phyloP scores from a whole-genome alignment of 495 filamentous ascomycete genomes.

The Lentithecium fluviatile region DNA sequence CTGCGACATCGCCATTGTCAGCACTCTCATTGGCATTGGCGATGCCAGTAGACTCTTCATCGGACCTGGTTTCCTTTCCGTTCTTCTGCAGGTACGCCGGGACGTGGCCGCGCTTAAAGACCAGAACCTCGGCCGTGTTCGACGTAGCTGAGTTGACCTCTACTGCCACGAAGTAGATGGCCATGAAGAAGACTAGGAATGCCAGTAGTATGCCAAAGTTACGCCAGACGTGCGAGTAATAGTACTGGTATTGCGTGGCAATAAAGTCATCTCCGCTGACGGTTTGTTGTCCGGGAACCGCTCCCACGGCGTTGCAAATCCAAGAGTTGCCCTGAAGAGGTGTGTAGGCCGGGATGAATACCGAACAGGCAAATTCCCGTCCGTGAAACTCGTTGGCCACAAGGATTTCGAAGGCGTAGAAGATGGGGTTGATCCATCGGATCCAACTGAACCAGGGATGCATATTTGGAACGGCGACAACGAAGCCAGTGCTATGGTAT shows the following conservation, averaged over 20 bases:
- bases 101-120: slow-evolving; percentile 74
- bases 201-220: slow-evolving; percentile 77
- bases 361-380: slow-evolving; percentile 19
- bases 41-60: slow-evolving; percentile 42
- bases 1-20: slow-evolving; percentile 41
- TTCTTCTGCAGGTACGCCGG: slow-evolving; percentile 52
- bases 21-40: slow-evolving; percentile 44
- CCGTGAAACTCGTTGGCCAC: slow-evolving; percentile 34
- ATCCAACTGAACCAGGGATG: slow-evolving; percentile 44
- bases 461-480: slow-evolving; percentile 72
- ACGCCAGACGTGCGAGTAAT: slow-evolving; percentile 37
- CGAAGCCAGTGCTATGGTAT: slow-evolving; percentile 78
- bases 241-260: slow-evolving; percentile 4
- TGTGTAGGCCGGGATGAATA: slow-evolving; percentile 44
- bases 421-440: slow-evolving; percentile 30
- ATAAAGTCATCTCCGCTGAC: slow-evolving; percentile 20
- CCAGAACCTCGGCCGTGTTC: slow-evolving; percentile 79
- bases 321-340: slow-evolving; percentile 51
- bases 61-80: neutral
- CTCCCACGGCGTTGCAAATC: slow-evolving; percentile 15
- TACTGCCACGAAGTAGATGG: slow-evolving; percentile 64
- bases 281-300: slow-evolving; percentile 7
- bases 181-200: slow-evolving; percentile 65
- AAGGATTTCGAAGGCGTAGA: slow-evolving; percentile 32
- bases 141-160: slow-evolving; percentile 72